Evolutionary conservation across 2,329 filamentous ascomycete genomes (phyloP).

Genomic region (Zymoseptoria tritici): DNA sequence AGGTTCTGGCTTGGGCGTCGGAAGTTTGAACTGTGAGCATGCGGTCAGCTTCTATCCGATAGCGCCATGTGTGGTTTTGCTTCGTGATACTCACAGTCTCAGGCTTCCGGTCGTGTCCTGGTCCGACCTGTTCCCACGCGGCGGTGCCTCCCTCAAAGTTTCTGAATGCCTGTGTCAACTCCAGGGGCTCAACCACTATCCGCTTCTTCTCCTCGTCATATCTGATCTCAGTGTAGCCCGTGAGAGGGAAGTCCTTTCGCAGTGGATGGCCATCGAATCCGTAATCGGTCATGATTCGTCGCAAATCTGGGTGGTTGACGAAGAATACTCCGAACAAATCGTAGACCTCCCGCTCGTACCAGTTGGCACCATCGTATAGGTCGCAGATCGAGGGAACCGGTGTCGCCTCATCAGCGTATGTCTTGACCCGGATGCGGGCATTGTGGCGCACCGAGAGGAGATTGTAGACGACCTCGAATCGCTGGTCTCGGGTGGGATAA

Average conservation of each 20-base stretch:
- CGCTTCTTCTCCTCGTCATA: conserved; percentile 99
- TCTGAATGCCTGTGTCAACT: conserved; percentile 95
- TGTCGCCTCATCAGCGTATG: conserved; percentile 91
- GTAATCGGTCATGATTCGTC: conserved; percentile 98
- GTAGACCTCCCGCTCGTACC: conserved; percentile 98
- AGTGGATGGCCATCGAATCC: conserved; percentile 96
- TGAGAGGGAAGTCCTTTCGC: conserved; percentile 95
- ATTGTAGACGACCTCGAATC: conserved; percentile 98
- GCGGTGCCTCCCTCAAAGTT: conserved; percentile 76
- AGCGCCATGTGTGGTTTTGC: neutral
- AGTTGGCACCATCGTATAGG: conserved; percentile 92
- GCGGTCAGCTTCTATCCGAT: conserved; percentile 4
- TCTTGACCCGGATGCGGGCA: conserved; percentile 94
- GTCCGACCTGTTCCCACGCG: conserved; percentile 60
- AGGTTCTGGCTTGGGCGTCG: conserved; percentile 89
- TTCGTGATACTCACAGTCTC: conserved; percentile 47
- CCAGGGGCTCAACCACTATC: conserved; percentile 93
- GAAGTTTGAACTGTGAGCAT: conserved; percentile 70
- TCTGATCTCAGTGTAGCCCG: conserved; percentile 94
- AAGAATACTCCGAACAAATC: conserved; percentile 98
- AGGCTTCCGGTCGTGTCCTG: conserved; percentile 70
- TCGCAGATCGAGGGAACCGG: conserved; percentile 82
- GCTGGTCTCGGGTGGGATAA: conserved; percentile 88
- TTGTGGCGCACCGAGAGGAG: conserved; percentile 93
- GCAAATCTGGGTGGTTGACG: conserved; percentile 84